Base-by-base conservation (phyloP, 331 rosid species). In the Dryas integrifolia region DNA sequence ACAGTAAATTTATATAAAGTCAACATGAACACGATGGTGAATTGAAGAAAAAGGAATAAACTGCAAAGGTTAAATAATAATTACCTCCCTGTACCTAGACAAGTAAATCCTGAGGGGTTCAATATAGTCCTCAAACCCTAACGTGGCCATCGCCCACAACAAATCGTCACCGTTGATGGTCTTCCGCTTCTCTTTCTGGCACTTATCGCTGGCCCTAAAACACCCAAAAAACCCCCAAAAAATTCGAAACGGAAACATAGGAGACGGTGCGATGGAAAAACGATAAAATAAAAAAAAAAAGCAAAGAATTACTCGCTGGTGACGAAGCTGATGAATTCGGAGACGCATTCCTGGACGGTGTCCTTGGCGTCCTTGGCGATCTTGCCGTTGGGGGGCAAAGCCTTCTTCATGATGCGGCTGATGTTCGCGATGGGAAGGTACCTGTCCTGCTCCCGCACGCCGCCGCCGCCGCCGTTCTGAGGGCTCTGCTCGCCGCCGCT, bases 391-490 rank as follows among this genome's bases (percentile, higher is more conserved):
- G 88, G 79, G 0, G 98, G 96, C 72, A 92, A 73, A 9, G 86
- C 98, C 75, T 92, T 92, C 88, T 92, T 92, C 95, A 92, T 92
- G 86, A 92, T 92, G 70, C 98, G 89, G 70, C 98, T 92, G 58
- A 92, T 92, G 76, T 92, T 92, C 4, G 98, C 98, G 77, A 92
- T 92, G 4, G 98, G 98, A 9, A 92, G 88, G 65, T 61, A 90
- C 2, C 96, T 88, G 52, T 92, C 98, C 70, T 90, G 98, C 64
- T 92, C 96, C 10, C 96, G 79, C 0, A 85, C 88, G 7, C 67
- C 53, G 30, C 76, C 12, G 6, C 68, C 49, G 51, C 69, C 60
- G 9, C 83, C 82, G 5, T 86, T 84, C 4, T 47, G 88, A 0
- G 96, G 95, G 55, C 98, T 92, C 76, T 82, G 92, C 60, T 92